Evolutionary conservation across 1,284 basidiomycete genomes (phyloP), one percentile per base, ranked within the genome.

Genomic region (Papiliotrema fonsecae): DNA sequence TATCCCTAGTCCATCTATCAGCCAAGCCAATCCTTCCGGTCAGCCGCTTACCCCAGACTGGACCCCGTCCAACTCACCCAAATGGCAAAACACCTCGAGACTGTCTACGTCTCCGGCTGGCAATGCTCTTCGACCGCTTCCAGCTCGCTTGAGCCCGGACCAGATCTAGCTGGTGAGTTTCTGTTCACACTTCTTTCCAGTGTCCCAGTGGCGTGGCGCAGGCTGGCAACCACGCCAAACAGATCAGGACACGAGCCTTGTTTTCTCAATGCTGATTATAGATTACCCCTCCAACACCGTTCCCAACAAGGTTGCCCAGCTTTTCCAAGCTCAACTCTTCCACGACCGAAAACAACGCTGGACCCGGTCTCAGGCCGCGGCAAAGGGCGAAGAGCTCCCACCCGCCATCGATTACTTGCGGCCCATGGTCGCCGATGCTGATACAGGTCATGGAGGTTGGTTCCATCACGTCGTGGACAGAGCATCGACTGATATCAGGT

Each of bases 91-190:
- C 82, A 92, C 73, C 89, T 96, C 65, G 90, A 97, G 68, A 87
- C 90, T 21, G 86, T 97, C 42, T 98, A 98, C 70, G 81, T 99
- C 24, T 96, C 90, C 34, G 94, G 94, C 24, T 99, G 94, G 93
- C 89, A 81, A 84, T 89, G 87, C 22, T 81, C 83, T 31, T 88
- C 85, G 39, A 97, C 92, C 52, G 81, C 92, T 49, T 79, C 90
- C 45, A 90, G 88, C 22, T 96, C 92, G 65, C 93, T 97, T 66
- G 96, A 98, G 76, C 93, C 97, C 47, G 94, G 94, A 38, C 94
- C 94, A 34, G 94, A 98, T 78, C 83, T 98, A 68, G 96, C 93
- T 28, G 71, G 88, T 88, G 64, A 64, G 70, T 61, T 11, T 13
- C 22, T 24, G n/a, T 39, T 37, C 21, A 1, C 28, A 14, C 28